Evolutionary conservation across 768 basidiomycete genomes (phyloP).

Genomic region (Coprinopsis cinerea): DNA sequence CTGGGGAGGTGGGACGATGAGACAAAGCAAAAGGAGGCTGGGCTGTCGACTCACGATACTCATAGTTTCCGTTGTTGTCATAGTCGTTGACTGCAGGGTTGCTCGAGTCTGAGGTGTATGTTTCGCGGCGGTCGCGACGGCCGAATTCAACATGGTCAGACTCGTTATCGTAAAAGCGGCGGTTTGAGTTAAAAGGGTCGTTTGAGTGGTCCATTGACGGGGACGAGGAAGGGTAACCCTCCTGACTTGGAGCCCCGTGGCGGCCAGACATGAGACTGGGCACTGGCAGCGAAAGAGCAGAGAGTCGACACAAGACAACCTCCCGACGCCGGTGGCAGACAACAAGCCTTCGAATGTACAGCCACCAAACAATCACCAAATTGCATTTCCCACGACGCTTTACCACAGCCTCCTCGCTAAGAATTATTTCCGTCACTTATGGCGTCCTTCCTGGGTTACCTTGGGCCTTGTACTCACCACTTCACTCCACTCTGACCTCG

Average conservation of each 20-base stretch:
- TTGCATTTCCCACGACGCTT: too few species aligned
- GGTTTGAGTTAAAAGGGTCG: conserved; percentile 56
- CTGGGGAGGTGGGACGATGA: conserved; percentile 30
- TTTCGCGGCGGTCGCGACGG: conserved; percentile 44
- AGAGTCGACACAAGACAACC: too few species aligned
- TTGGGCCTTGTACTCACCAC: too few species aligned
- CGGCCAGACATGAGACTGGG: conserved; percentile 39
- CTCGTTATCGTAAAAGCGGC: conserved; percentile 71
- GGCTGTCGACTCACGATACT: conserved; percentile 46
- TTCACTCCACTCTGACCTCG: too few species aligned
- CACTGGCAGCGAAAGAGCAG: too few species aligned
- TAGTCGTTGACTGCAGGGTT: conserved; percentile 62
- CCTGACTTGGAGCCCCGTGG: conserved; percentile 51
- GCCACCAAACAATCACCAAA: too few species aligned
- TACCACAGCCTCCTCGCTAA: too few species aligned
- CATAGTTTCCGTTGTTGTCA: conserved; percentile 59
- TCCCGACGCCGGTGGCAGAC: too few species aligned
- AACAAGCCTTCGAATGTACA: too few species aligned
- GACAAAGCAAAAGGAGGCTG: conserved; percentile 16
- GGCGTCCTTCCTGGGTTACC: too few species aligned
- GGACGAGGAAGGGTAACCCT: conserved; percentile 60
- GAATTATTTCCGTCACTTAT: too few species aligned
- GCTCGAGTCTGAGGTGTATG: conserved; percentile 66
- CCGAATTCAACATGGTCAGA: conserved; percentile 63
- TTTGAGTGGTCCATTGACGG: conserved; percentile 54